Evolutionary conservation across 1,284 basidiomycete species (phyloP), one percentile per base, ranked within the genome.

Genomic region (Cutaneotrichosporon sp.): DNA sequence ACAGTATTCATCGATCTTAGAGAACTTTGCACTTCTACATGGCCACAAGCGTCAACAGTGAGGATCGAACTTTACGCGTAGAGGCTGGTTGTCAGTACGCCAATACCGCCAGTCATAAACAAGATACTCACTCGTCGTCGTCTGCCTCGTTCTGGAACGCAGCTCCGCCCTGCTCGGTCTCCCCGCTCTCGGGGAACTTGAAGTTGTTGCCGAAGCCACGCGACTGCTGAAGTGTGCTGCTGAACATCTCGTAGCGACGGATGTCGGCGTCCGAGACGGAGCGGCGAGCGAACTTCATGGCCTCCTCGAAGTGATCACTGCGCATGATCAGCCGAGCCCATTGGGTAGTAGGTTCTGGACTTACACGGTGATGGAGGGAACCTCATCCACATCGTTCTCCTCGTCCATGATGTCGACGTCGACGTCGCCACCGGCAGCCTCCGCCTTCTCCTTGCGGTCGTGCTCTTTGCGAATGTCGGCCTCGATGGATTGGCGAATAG

Each of bases 211-310:
- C 78, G 46, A 79, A 75, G 70, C 73, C 72, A 56, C 78, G 71
- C 10, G 78, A 79, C 61, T 79, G 77, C 65, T 79, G 77, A 40
- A 80, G 72, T 13, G 73, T 74, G 5, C 78, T 77, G 65, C 76
- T 76, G 72, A 78, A 80, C 74, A 78, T 80, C 69, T 80, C 78
- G 73, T 80, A 80, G 63, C 76, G 72, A 46, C 95, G 88, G 80
- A 99, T 97, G 78, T 98, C 96, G 70, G 90, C 89, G 76, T 95
- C 92, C 14, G 91, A 93, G 60, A 96, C 92, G 7, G 92, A 94
- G 65, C 92, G 89, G 80, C 91, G 89, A 69, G 92, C 91, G 64
- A 74, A 81, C 61, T 73, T 66, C 75, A 81, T 80, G 7, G 76
- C 75, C 72, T 98, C 96, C 83, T 99, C 96, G 73, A 99, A 99